Base-by-base conservation (phyloP, 2,329 filamentous ascomycete genomes). In the Alternaria atra region DNA sequence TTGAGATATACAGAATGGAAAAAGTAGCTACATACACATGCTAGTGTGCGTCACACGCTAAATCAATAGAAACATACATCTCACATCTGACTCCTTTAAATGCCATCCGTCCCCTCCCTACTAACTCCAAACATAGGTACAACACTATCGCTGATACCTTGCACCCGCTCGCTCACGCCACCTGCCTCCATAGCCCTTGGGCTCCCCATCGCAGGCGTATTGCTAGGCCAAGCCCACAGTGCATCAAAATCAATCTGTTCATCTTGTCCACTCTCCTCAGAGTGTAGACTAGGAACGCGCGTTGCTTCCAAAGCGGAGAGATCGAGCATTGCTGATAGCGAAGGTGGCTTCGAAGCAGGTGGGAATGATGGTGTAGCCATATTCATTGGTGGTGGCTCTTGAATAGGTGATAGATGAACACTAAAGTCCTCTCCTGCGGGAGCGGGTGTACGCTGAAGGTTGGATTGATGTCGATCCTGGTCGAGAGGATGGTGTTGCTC, bases 221-320 rank as follows among this genome's bases (percentile, higher is more conserved):
- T 74, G 50, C 67, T 76, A 25, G 78, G 78, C 79, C 79, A 80
- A 6, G 73, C 73, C 79, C 78, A 81, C 27, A 81, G 54, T 12
- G 77, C 73, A 62, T 80, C 79, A 40, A 81, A 80, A 23, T 81
- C 79, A 53, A 81, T 79, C 20, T 78, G 73, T 50, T 80, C 78
- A 37, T 80, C 79, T 3, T 68, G 70, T 37, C 73, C 70, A 27
- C 72, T 75, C 15, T 77, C 74, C 29, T 79, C 77, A 1, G 65
- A 70, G 25, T 75, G 69, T 47, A 78, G 53, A 30, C 70, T 75
- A 1, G 76, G 77, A 7, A 76, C 73, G 0, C 73, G 60, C 8
- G 74, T 75, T 27, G 66, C 65, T 27, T 79, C 77, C 7, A 80
- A 67, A 2, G 71, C 73, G 7, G 75, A 78, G 6, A 80, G 67